Base-by-base conservation (phyloP, 1,284 basidiomycete species). In the Papiliotrema laurentii region DNA sequence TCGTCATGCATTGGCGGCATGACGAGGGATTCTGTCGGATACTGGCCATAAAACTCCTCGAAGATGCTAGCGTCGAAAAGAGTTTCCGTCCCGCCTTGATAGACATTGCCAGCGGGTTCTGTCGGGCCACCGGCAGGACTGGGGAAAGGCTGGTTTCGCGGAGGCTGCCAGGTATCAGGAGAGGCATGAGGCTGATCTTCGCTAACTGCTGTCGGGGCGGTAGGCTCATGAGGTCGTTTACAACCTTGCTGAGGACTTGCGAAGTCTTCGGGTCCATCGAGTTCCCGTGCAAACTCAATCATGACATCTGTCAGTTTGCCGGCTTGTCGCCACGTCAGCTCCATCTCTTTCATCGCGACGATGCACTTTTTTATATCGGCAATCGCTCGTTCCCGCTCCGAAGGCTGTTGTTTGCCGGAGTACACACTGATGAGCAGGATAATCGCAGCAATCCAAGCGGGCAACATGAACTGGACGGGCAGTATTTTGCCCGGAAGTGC, bases 341-440 rank as follows among this genome's bases (percentile, higher is more conserved):
- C 84, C 37, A 78, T 75, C 13, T 68, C 64, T 45, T 78, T 76
- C 25, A 86, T 69, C 18, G 80, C 80, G 27, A 79, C 74, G 75
- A 87, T 81, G 59, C 85, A 86, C 58, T 81, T 83, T 54, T 82
- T 76, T 25, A 89, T 83, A 59, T 88, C 85, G 39, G 75, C 75
- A 76, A 86, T 80, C 58, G 85, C 82, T 56, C 80, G 80, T 43
- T 78, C 77, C 0, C 80, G 75, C 51, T 85, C 81, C 11, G 75
- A 72, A 19, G 79, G 68, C 1, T 81, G 81, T n/a, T 80, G 78
- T 43, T 79, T 77, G 16, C 81, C 82, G 14, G 83, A 82, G 80
- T 86, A 89, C 18, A 87, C 82, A 56, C 82, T 84, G 54, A 89
- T 75, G 44, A 89, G 71, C 4, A 88, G 75, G 18, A 87, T 81